phyloP scores from a whole-genome alignment of 129 eudicot genomes.

The Tanacetum coccineum region DNA sequence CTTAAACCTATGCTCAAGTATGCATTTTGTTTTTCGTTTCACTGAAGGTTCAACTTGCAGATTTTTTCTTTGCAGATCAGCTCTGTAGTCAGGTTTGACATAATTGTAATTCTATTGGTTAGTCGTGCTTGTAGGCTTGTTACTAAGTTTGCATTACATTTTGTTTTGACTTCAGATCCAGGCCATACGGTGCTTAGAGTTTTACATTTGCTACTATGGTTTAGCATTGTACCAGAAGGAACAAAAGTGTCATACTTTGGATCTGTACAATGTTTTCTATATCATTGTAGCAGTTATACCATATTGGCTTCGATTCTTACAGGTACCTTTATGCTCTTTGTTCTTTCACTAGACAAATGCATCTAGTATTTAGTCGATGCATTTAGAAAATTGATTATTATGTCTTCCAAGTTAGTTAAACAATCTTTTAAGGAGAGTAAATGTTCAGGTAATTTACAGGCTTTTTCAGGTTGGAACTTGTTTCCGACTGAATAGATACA shows the following conservation, averaged over 20 bases:
- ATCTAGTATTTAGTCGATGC: background rate
- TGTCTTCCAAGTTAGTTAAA: background rate
- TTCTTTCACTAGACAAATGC: background rate
- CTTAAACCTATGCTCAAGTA: constrained; percentile 5
- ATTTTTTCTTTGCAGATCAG: constrained; percentile 86
- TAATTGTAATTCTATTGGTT: constrained; percentile 6
- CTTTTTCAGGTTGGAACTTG: background rate
- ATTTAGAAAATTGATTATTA: background rate
- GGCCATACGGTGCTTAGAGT: constrained; percentile 73
- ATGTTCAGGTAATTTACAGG: background rate
- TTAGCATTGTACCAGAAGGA: constrained; percentile 29
- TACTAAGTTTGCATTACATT: constrained; percentile 7
- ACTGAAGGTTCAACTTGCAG: constrained; percentile 65
- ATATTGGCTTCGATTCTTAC: constrained; percentile 76
- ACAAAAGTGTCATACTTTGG: constrained; percentile 41
- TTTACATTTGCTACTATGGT: constrained; percentile 69
- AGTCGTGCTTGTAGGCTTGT: background rate
- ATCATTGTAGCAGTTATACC: constrained; percentile 63
- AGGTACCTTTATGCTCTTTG: constrained; percentile 39
- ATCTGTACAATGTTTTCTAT: constrained; percentile 63
- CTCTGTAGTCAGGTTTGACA: constrained; percentile 68
- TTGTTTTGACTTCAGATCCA: constrained; percentile 48
- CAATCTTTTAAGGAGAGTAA: background rate
- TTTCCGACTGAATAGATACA: background rate
- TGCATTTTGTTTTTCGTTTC: background rate